Evolutionary conservation across 495 filamentous ascomycete genomes (phyloP).

Genomic region (Halenospora varia): DNA sequence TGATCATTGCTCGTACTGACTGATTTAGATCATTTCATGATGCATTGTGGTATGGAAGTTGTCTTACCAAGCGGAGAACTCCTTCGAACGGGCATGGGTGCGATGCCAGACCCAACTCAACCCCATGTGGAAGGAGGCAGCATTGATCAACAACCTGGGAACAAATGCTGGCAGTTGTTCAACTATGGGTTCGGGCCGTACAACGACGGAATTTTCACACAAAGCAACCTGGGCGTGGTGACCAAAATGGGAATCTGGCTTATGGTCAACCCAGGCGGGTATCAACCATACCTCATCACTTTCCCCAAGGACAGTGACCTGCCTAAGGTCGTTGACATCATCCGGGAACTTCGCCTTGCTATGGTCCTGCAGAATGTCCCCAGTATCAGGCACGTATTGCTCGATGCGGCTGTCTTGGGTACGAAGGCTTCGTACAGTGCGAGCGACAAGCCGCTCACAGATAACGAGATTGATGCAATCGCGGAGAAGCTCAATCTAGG

Average conservation of each 20-base stretch:
- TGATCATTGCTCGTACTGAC: not conserved
- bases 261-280: slow-evolving; percentile 45
- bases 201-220: slow-evolving; percentile 52
- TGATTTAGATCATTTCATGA: slow-evolving; percentile 44
- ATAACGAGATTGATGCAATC: slow-evolving; percentile 31
- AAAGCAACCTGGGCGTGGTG: slow-evolving; percentile 54
- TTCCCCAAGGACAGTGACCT: slow-evolving; percentile 49
- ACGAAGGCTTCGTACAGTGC: slow-evolving; percentile 27
- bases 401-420: slow-evolving; percentile 38
- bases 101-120: slow-evolving; percentile 32
- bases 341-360: slow-evolving; percentile 38
- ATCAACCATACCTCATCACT: slow-evolving; percentile 48
- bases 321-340: slow-evolving; percentile 42
- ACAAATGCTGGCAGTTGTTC: slow-evolving; percentile 43
- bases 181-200: slow-evolving; percentile 51
- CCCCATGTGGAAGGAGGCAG: not conserved
- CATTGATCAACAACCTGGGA: not conserved
- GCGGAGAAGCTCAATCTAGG: slow-evolving; percentile 34
- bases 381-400: slow-evolving; percentile 40
- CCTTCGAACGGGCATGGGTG: slow-evolving; percentile 55
- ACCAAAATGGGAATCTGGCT: slow-evolving; percentile 53
- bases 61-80: slow-evolving; percentile 50
- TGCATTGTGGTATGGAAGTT: slow-evolving; percentile 51
- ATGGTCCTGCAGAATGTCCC: slow-evolving; percentile 48
- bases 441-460: slow-evolving; percentile 32